These are phyloP conservation scores for Calonectria naviculata DNA, from an alignment of 2,329 filamentous ascomycete species.

Conservation along the genomic window DNA sequence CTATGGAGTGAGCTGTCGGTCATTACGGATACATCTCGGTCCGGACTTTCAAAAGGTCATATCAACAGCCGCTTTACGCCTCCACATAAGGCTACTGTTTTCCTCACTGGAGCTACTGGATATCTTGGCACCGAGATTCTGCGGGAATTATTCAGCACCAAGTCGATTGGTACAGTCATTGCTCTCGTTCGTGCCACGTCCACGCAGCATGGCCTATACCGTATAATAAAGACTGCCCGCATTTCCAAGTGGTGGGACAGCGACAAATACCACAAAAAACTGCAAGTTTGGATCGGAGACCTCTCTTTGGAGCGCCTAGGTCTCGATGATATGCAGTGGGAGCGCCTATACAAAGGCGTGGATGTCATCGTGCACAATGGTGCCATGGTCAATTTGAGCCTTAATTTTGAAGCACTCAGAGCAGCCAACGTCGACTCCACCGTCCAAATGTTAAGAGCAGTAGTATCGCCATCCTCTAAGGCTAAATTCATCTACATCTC, in stretches of 20 bases:
- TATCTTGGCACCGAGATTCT: constrained; percentile 14
- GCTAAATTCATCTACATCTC: constrained; percentile 38
- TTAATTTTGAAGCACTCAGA: constrained; percentile 77
- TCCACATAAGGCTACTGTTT: not conserved
- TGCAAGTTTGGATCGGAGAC: constrained; percentile 77
- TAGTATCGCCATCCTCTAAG: constrained; percentile 14
- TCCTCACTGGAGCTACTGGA: constrained; percentile 24
- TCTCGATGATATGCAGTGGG: constrained; percentile 72
- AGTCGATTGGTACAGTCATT: constrained; percentile 44
- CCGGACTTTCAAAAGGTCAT: not conserved
- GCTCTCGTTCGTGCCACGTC: constrained; percentile 20
- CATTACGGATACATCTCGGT: not conserved
- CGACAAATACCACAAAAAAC: constrained; percentile 43
- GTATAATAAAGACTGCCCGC: constrained; percentile 19
- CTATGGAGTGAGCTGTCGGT: no score
- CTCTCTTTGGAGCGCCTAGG: constrained; percentile 79
- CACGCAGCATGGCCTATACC: constrained; percentile 16
- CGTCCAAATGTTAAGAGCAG: constrained; percentile 28
- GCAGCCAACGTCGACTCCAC: constrained; percentile 73
- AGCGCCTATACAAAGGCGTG: constrained; percentile 67
- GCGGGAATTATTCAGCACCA: not conserved
- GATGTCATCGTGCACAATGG: constrained; percentile 41
- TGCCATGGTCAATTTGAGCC: constrained; percentile 73
- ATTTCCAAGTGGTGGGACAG: constrained; percentile 32
- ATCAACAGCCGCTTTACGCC: not conserved